These are phyloP conservation scores for Globisporangium cystogenes DNA, from an alignment of 352 stramenopile species.

Conservation along the genomic window DNA sequence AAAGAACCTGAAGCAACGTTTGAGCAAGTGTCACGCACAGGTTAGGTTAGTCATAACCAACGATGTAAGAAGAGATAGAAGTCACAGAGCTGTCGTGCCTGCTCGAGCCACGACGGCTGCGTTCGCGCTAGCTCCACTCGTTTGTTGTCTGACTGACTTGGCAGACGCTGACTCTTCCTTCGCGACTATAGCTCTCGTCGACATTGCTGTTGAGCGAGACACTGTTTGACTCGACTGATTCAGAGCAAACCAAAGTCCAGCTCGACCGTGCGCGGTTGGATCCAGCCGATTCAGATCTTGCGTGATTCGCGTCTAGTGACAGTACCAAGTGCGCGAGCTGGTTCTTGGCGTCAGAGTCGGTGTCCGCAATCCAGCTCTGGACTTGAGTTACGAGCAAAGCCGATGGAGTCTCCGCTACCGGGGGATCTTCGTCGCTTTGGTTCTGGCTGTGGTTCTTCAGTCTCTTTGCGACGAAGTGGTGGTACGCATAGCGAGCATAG, in stretches of 20 bases:
- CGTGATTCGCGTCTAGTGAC: background rate
- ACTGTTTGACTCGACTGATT: background rate
- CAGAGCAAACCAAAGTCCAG: slow-evolving; percentile 1
- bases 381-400: background rate
- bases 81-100: slow-evolving; percentile 3
- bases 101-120: slow-evolving; percentile 12
- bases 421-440: background rate
- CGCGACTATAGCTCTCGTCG: slow-evolving; percentile 1
- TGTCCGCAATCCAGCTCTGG: background rate
- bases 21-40: background rate
- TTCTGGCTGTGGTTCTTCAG: background rate
- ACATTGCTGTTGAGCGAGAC: background rate
- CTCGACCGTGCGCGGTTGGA: background rate
- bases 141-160: background rate
- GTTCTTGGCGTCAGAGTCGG: background rate
- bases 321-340: slow-evolving; percentile 9
- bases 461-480: slow-evolving; percentile 18
- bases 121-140: slow-evolving; percentile 5
- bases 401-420: background rate
- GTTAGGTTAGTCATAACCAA: background rate
- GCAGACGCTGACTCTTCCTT: background rate
- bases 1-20: slow-evolving; percentile 7
- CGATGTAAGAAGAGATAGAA: background rate
- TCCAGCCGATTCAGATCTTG: background rate
- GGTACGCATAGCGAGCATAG: slow-evolving; percentile 29